Base-by-base conservation (phyloP, 2,329 filamentous ascomycete genomes). In the Westerdykella sp. region DNA sequence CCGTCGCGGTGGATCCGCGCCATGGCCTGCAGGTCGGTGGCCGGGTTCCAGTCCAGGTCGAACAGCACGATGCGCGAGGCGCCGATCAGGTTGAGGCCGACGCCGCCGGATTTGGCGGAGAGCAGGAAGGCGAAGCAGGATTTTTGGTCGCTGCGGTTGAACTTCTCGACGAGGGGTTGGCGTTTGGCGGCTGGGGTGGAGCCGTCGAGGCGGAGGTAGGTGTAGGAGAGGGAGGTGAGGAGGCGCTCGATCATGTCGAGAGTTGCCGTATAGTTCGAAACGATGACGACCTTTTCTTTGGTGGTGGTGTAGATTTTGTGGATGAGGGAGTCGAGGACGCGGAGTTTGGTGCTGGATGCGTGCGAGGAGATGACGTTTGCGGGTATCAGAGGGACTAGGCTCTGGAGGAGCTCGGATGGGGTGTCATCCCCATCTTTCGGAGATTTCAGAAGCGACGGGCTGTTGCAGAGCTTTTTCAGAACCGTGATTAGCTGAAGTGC, bases 11-110 rank as follows among this genome's bases (percentile, higher is more conserved):
- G 83, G 37, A 87, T 83, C 12, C 84, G 79, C 11, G 83, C 84
- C 81, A 87, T 86, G 6, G 84, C 83, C 60, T 87, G 84, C 15
- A 84, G 69, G 54, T 87, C 84, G 0, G 80, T 84, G 0, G 82
- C 81, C 1, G 84, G 84, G 54, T 87, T 87, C 84, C 84, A 87
- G 64, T 87, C 84, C 7, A 84, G 77, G 53, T 87, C 84, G 53
- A 85, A 87, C 1, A 87, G 76, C 5, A 87, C 70, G 2, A 87
- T 74, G 16, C 84, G 76, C 25, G 80, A 84, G 5, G 83, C 84
- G 9, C 84, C 84, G 39, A 84, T 81, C 4, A 87, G 72, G 54
- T 87, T 87, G 37, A 87, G 70, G 1, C 84, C 84, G 1, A 79
- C 75, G 3, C 84, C 84, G 5, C 84, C 84, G 34, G 82, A 80